Base-by-base conservation (phyloP, 1,139 yeast species). In the Kluyveromyces marxianus region DNA sequence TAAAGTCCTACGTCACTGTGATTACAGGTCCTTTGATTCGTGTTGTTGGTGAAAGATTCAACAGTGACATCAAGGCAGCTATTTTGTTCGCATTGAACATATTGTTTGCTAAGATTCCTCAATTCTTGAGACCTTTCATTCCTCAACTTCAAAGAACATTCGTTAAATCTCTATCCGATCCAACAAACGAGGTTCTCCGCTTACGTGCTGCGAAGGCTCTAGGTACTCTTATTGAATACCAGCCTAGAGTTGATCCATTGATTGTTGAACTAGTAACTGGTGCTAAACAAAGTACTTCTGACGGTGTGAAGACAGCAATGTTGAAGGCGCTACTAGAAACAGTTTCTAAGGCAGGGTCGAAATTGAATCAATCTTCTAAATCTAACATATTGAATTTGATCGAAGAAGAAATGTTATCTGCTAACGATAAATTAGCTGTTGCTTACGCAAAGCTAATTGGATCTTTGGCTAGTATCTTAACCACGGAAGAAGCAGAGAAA, bases 141-240 rank as follows among this genome's bases (percentile, higher is more conserved):
- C 99, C 99, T 7, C 99, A 94, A 70, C 74, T 94, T 56, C 98
- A 94, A 69, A 79, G 99, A 66, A 94, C 98, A 1, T 94, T 92
- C 70, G 95, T 94, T 41, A 85, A 95, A 64, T 86, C 96, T 1
- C 73, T 94, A 53, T 76, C 88, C 42, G 98, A 92, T 67, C 74
- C 84, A 3, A 60, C 74, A 1, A 85, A 82, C 59, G 95, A 83
- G 49, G 69, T 76, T 5, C 72, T 92, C 59, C 77, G 97, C 57
- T 67, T 80, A 4, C 77, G 95, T 53, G 96, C 97, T n/a, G 97
- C 95, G 35, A 76, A 74, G 56, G 97, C 97, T 0, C 71, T 92
- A 55, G 95, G 96, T 45, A 80, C 90, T 6, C 75, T 92, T 60
- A 86, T 92, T 58, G 83, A 82, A 55, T 81, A 85, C 62, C 97